Base-by-base conservation (phyloP, 441 rosid species). In the Omphalea diandra region DNA sequence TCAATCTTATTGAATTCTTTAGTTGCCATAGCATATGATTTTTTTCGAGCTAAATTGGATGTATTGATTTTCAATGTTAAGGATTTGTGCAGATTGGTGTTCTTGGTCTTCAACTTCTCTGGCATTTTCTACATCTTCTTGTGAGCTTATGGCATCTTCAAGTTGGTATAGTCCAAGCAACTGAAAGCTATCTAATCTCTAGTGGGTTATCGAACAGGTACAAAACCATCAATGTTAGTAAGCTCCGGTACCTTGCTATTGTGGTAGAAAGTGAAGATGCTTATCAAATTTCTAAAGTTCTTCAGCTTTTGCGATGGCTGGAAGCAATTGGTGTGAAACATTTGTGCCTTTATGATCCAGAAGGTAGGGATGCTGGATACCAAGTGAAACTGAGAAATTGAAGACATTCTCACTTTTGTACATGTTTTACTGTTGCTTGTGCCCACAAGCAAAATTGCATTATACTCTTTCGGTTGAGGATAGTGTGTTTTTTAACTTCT, bases 221-320 rank as follows among this genome's bases (percentile, higher is more conserved):
- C 77, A 69, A 72, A 50, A 65, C 79, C 12, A 67, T 91, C 31
- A 49, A 88, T 64, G 46, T 84, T 54, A 78, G 77, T 68, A 84
- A 86, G 80, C 83, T 94, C 52, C 77, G 32, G 54, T 88, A 78
- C 72, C 83, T 87, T 56, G 97, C 95, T 56, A 59, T 91, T 67
- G 96, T 80, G 9, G 63, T 91, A 31, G 96, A 93, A 70, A 86
- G 90, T 57, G 88, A 85, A 70, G 96, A 82, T 63, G 89, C 94
- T 80, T 52, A 36, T 55, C 79, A 81, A 44, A 81, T 75, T 73
- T 46, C 79, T 3, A 74, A 83, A 43, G 68, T 88, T 52, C 41
- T 86, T 67, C 59, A 82, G 80, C 98, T 90, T 80, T 73, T 94
- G 83, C 82, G 72, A 40, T 86, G 91, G 90, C 65, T 90, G 68